These are phyloP conservation scores for Paratinospora sagittata DNA, from an alignment of 164 flowering plant species.

Conservation along the genomic window DNA sequence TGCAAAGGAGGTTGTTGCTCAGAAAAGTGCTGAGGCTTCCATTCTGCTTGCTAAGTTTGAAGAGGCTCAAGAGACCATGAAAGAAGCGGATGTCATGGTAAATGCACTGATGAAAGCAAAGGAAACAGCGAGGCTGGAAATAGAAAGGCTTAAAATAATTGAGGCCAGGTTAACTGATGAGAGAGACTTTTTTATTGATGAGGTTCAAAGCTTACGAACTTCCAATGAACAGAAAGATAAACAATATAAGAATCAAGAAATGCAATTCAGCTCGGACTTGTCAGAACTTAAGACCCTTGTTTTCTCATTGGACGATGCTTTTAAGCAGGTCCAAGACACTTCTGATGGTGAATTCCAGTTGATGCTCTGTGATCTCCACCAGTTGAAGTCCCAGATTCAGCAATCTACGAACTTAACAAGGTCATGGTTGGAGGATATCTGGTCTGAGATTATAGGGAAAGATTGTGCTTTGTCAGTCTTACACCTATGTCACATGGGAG, in stretches of 20 bases:
- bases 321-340: constrained; percentile 30
- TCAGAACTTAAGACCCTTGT: constrained; percentile 31
- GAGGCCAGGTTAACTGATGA: constrained; percentile 32
- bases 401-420: constrained; percentile 35
- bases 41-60: constrained; percentile 63
- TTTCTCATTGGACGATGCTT: constrained; percentile 42
- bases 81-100: constrained; percentile 76
- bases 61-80: constrained; percentile 70
- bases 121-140: constrained; percentile 60
- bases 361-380: constrained; percentile 35
- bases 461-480: constrained; percentile 81
- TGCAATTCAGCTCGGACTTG: constrained; percentile 32
- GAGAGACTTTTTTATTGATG: constrained; percentile 30
- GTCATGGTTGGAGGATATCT: constrained; percentile 71
- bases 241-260: constrained; percentile 40
- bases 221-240: constrained; percentile 30
- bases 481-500: constrained; percentile 87
- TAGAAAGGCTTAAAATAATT: constrained; percentile 36
- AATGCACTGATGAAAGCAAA: constrained; percentile 70
- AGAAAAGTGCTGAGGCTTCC: constrained; percentile 66
- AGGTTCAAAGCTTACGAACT: constrained; percentile 48
- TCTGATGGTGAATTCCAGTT: constrained; percentile 35
- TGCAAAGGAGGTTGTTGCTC: constrained; percentile 45
- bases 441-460: constrained; percentile 80
- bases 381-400: constrained; percentile 42